These are phyloP conservation scores for Citrus maxima DNA, from an alignment of 345 rosid species.

Conservation along the genomic window DNA sequence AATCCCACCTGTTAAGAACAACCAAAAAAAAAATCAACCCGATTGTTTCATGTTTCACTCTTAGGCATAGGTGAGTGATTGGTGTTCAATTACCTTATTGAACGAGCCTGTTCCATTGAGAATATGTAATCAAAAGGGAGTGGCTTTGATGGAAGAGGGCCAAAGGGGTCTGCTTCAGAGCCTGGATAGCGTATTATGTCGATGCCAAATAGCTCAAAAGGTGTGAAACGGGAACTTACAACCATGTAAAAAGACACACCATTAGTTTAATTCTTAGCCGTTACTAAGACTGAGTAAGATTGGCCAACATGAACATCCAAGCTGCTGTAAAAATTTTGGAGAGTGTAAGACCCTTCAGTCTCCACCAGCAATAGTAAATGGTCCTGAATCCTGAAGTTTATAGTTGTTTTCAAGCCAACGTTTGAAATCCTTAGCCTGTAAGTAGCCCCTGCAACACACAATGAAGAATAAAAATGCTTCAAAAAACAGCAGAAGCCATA, in stretches of 20 bases:
- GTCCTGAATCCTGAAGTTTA: slow-evolving; percentile 36
- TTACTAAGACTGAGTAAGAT: slow-evolving; percentile 34
- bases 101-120: slow-evolving; percentile 42
- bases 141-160: slow-evolving; percentile 28
- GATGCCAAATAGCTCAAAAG: slow-evolving; percentile 21
- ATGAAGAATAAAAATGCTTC: neutral
- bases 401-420: slow-evolving; percentile 25
- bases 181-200: slow-evolving; percentile 34
- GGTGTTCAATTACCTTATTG: slow-evolving; percentile 21
- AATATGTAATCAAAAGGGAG: slow-evolving; percentile 27
- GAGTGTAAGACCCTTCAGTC: slow-evolving; percentile 45
- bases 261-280: slow-evolving; percentile 25
- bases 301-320: slow-evolving; percentile 44
- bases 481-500: neutral
- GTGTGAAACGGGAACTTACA: slow-evolving; percentile 38
- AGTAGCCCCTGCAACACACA: slow-evolving; percentile 17
- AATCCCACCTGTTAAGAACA: slow-evolving; percentile 31
- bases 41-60: neutral
- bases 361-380: slow-evolving; percentile 30
- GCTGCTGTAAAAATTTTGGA: slow-evolving; percentile 22
- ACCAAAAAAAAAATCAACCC: neutral
- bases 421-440: slow-evolving; percentile 40
- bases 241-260: slow-evolving; percentile 36
- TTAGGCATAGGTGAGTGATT: too few species aligned
- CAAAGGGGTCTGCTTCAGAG: slow-evolving; percentile 21